These are phyloP conservation scores for Cryptosporidium andersoni DNA, from an alignment of 169 alveolate genomes.

Conservation along the genomic window DNA sequence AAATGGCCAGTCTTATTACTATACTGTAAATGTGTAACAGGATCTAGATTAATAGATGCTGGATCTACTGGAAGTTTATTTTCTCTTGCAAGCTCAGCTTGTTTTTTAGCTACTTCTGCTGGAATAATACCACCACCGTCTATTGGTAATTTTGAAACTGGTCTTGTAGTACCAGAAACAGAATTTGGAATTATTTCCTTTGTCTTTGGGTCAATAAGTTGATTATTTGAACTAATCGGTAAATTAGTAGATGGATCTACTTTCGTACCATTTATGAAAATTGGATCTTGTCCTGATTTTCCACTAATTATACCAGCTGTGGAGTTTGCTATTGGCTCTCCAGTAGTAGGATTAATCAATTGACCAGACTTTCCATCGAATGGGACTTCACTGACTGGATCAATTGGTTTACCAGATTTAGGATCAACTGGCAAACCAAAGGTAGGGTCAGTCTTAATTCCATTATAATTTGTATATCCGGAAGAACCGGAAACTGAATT, in stretches of 20 bases:
- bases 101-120: conserved; percentile 43
- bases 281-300: conserved; percentile 31
- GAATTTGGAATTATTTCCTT: conserved; percentile 30
- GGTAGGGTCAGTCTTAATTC: conserved; percentile 49
- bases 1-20: conserved; percentile 62
- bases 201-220: conserved; percentile 42
- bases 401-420: conserved; percentile 50
- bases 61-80: conserved; percentile 30
- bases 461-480: conserved; percentile 30
- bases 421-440: conserved; percentile 52
- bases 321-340: conserved; percentile 35
- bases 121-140: conserved; percentile 59
- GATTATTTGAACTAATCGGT: conserved; percentile 50
- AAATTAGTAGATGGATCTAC: conserved; percentile 59
- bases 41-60: conserved; percentile 44
- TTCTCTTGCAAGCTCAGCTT: conserved; percentile 57
- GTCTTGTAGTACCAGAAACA: conserved; percentile 64
- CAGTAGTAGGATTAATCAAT: conserved; percentile 56
- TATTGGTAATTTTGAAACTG: conserved; percentile 48
- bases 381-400: conserved; percentile 66
- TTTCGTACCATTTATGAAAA: conserved; percentile 8
- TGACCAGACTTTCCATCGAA: conserved; percentile 50
- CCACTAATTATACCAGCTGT: conserved; percentile 70
- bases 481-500: conserved; percentile 45
- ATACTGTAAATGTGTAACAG: conserved; percentile 54